These are phyloP conservation scores for Candida boidinii DNA, from an alignment of 805 yeast species.

Conservation along the genomic window DNA sequence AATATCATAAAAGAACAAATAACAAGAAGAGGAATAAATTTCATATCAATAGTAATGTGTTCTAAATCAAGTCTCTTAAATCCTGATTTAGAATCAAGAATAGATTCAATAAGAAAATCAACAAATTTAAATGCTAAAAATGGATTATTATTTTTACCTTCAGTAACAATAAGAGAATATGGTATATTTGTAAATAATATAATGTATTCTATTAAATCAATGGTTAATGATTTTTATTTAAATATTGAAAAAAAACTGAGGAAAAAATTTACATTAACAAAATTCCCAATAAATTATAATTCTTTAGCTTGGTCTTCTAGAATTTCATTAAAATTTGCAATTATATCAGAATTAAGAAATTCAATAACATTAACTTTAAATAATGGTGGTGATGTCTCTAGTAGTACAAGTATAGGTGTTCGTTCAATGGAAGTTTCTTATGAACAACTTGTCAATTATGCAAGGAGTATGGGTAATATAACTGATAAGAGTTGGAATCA, in stretches of 20 bases:
- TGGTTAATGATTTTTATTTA: slow-evolving; percentile 36
- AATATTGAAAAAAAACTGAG: slow-evolving; percentile 31
- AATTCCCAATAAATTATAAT: slow-evolving; percentile 7
- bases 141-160: slow-evolving; percentile 34
- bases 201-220: slow-evolving; percentile 29
- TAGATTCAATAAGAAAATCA: slow-evolving; percentile 27
- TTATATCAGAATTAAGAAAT: slow-evolving; percentile 40
- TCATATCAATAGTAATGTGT: slow-evolving; percentile 27
- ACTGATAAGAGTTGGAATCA: slow-evolving; percentile 30
- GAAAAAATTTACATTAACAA: slow-evolving; percentile 24
- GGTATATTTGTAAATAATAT: slow-evolving; percentile 30
- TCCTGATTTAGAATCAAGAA: slow-evolving; percentile 27
- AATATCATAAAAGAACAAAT: slow-evolving; percentile 24
- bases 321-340: slow-evolving; percentile 42
- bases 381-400: too few species aligned
- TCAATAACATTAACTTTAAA: too few species aligned
- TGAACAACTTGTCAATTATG: slow-evolving; percentile 35
- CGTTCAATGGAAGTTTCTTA: slow-evolving; percentile 45
- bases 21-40: slow-evolving; percentile 20
- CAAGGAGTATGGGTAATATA: slow-evolving; percentile 17
- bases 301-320: slow-evolving; percentile 36
- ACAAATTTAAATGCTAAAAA: slow-evolving; percentile 37
- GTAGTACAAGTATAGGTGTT: slow-evolving; percentile 36
- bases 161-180: slow-evolving; percentile 31
- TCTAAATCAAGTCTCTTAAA: slow-evolving; percentile 18